A percentile compares a stretch with the other conserved stretches of the same genome.
Conservation (phyloP, 208 protist genomes). For the Leishmania turanica region DNA sequence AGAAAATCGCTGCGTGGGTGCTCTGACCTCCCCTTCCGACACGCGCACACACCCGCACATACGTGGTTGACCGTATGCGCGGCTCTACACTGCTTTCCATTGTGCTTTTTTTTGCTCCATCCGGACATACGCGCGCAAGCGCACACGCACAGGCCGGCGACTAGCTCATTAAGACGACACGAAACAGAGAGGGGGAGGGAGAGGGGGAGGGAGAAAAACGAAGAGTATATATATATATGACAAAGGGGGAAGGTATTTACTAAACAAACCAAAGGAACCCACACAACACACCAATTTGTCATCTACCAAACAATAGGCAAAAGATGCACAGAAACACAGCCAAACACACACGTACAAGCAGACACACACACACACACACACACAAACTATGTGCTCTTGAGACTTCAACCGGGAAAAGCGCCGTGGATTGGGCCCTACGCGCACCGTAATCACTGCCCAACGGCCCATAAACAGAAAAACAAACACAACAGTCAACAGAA, state of each 20-base stretch:
- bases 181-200: neutral
- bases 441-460: neutral
- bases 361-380: neutral
- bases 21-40: neutral
- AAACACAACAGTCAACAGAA: neutral
- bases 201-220: neutral
- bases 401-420: neutral
- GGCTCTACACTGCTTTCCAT: neutral
- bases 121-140: neutral
- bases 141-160: neutral
- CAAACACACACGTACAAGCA: too few relatives aligned
- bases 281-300: neutral
- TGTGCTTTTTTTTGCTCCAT: neutral
- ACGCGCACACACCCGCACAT: neutral
- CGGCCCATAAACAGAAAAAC: neutral
- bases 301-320: neutral
- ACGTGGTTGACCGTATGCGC: neutral
- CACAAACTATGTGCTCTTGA: neutral
- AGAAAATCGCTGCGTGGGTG: neutral
- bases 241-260: neutral
- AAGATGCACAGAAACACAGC: neutral
- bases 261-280: neutral
- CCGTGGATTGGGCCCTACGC: neutral
- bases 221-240: neutral
- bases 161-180: neutral